Percentiles rank a stretch among this genome's conserved stretches.
Evolutionary conservation across 495 filamentous ascomycete genomes (phyloP).

Genomic region (Beverwykella pulmonaria): DNA sequence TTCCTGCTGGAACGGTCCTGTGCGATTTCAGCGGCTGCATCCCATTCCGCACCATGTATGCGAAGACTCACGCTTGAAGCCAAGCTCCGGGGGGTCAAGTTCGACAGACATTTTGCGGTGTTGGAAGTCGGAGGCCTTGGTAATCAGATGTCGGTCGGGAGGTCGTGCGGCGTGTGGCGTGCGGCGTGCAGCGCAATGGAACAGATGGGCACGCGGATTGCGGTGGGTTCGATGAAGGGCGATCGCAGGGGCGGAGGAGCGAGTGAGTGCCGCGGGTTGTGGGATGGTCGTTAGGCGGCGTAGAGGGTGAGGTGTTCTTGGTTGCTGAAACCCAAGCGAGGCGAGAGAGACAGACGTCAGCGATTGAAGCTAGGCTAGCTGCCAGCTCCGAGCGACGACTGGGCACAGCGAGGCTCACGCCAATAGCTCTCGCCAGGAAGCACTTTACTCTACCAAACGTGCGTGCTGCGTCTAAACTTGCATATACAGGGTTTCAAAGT

Average conservation of each 20-base stretch:
- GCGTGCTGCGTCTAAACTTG: background rate
- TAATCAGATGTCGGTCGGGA: slow-evolving; percentile 13
- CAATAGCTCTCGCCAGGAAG: background rate
- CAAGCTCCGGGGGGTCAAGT: slow-evolving; percentile 86
- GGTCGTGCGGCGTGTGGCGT: slow-evolving; percentile 1
- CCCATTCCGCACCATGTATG: background rate
- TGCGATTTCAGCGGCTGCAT: slow-evolving; percentile 16
- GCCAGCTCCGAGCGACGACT: background rate
- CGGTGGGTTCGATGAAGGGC: background rate
- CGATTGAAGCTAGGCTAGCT: background rate
- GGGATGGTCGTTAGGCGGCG: no score
- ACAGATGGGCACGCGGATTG: background rate
- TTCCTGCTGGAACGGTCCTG: slow-evolving; percentile 91
- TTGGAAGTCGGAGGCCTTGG: slow-evolving; percentile 12
- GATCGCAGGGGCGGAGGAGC: background rate
- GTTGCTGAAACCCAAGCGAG: background rate
- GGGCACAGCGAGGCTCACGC: background rate
- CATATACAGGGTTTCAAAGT: background rate
- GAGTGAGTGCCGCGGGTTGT: no score
- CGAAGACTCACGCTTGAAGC: slow-evolving; percentile 77
- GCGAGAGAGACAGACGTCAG: background rate
- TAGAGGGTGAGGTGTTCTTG: background rate
- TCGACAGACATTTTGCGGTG: slow-evolving; percentile 80
- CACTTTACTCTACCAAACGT: background rate
- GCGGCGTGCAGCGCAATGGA: background rate